These are phyloP conservation scores for Russula virescens DNA, from an alignment of 768 basidiomycete species.

Conservation along the genomic window DNA sequence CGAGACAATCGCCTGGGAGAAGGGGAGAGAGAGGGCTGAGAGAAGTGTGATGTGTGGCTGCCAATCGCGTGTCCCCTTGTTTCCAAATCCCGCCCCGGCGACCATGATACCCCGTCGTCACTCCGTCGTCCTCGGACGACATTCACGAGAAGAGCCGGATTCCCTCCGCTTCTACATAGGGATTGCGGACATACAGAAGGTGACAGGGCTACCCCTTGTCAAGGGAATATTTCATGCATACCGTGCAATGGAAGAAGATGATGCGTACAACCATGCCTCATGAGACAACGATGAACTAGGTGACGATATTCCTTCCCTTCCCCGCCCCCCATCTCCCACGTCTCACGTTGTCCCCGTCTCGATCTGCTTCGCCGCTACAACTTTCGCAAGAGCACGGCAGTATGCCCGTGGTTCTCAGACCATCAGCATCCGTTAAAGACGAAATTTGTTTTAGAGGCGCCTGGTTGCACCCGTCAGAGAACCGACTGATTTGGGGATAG, in stretches of 20 bases:
- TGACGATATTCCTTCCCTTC: background rate
- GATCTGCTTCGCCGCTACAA: background rate
- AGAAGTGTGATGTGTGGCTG: slow-evolving; percentile 9
- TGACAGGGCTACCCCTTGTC: background rate
- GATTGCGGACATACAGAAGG: slow-evolving; percentile 9
- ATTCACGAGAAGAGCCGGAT: slow-evolving; percentile 13
- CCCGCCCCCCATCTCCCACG: background rate
- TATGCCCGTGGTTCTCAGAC: background rate
- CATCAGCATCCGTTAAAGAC: background rate
- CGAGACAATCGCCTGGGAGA: background rate
- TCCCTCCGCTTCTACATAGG: slow-evolving; percentile 12
- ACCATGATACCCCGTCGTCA: slow-evolving; percentile 19
- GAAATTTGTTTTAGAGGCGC: background rate
- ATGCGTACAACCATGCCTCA: background rate
- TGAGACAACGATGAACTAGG: background rate
- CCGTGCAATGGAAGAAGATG: background rate
- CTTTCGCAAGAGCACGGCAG: background rate
- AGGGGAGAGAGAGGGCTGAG: background rate
- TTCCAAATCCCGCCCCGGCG: slow-evolving; percentile 7
- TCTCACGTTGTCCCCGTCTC: background rate
- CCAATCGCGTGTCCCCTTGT: slow-evolving; percentile 19
- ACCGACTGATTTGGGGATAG: background rate
- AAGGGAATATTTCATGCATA: background rate
- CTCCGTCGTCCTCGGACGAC: slow-evolving; percentile 22
- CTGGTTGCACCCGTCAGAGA: background rate